Base-by-base conservation (phyloP, 352 stramenopile genomes). In the Globisporangium uncinulatum region DNA sequence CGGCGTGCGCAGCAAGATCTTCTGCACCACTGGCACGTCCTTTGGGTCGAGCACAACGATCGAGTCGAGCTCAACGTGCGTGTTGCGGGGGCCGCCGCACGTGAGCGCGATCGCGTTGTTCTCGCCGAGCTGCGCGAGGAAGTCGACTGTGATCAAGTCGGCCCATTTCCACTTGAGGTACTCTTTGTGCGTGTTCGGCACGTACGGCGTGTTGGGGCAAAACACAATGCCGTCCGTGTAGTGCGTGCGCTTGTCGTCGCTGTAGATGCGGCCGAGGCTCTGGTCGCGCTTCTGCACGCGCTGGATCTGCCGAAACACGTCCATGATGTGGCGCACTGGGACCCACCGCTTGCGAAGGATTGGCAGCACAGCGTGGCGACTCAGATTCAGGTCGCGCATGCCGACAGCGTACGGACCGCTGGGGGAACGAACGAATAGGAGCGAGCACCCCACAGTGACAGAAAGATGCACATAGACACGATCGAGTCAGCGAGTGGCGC, bases 81-180 rank as follows among this genome's bases (percentile, higher is more conserved):
- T 75, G 58, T 94, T 89, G 34, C 78, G 76, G 17, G 82, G 83
- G 0, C 83, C 86, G 36, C 83, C 78, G 50, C 85, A 94, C 13
- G 73, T 83, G 43, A 96, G 65, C 56, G 74, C 66, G 14, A 97
- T 56, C 6, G 54, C 51, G 58, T 89, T 83, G 20, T 71, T 70
- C 50, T 85, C 79, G 39, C 79, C 73, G 41, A 90, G 55, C 17
- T 71, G 66, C 50, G 75, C 79, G 56, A 89, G 54, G 54, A 97
- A 92, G 61, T 97, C 88, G 32, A 97, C 75, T 19, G 86, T 96
- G 61, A 95, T 95, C 51, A 95, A 66, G 66, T 97, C 88, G 39
- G 79, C 77, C 86, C 86, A 97, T 66, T 97, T 97, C 88, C 88
- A 97, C 71, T 97, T 97, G 55, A 97, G 71, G 57, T 94, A 94